Conservation (phyloP, 2,329 filamentous ascomycete species). For the Claviceps humidiphila region DNA sequence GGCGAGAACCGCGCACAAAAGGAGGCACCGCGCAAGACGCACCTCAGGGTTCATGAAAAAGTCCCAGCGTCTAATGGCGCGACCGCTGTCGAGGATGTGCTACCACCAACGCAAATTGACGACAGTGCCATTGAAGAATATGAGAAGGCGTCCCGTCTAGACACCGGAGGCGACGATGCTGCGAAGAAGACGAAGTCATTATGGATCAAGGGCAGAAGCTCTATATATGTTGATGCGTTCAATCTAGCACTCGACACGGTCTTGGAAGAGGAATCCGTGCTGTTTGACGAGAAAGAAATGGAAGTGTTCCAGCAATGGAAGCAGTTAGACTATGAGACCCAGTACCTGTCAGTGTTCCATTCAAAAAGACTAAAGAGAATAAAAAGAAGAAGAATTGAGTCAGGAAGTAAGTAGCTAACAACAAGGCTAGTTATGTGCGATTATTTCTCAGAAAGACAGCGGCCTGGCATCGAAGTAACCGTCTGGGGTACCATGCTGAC, state of each 20-base stretch:
- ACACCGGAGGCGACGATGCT: constrained; percentile 22
- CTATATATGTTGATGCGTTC: constrained; percentile 95
- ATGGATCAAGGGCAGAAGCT: constrained; percentile 69
- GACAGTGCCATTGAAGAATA: constrained; percentile 68
- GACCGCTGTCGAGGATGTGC: constrained; percentile 34
- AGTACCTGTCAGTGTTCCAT: constrained; percentile 61
- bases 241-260: constrained; percentile 85
- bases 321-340: constrained; percentile 63
- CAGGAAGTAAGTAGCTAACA: not conserved
- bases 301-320: constrained; percentile 68
- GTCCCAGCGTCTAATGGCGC: constrained; percentile 7
- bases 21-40: not conserved
- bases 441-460: constrained; percentile 86
- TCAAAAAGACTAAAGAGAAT: not conserved
- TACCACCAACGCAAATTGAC: constrained; percentile 54
- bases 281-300: constrained; percentile 72
- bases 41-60: constrained; percentile 6
- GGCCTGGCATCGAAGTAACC: constrained; percentile 74
- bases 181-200: constrained; percentile 24
- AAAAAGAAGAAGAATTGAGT: not conserved
- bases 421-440: constrained; percentile 59
- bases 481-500: constrained; percentile 69
- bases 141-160: constrained; percentile 45
- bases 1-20: constrained; percentile 3
- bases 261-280: constrained; percentile 71